These are phyloP conservation scores for Myriosclerotinia scirpicola DNA, from an alignment of 2,329 filamentous ascomycete genomes.

Conservation along the genomic window DNA sequence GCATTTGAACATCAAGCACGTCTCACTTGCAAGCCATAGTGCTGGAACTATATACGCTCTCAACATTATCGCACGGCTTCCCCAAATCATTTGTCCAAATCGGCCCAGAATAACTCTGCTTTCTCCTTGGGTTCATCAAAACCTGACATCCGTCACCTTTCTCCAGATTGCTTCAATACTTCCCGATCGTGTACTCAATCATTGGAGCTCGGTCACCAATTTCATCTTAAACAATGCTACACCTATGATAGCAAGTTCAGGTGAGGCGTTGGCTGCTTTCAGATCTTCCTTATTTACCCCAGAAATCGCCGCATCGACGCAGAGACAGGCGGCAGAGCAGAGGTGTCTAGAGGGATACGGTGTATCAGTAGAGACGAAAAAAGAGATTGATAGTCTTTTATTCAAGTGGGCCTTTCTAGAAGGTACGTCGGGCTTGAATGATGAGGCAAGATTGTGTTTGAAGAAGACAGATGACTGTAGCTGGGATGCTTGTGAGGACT, in stretches of 20 bases:
- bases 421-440: slow-evolving; percentile 35
- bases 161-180: slow-evolving; percentile 29
- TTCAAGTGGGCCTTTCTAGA: slow-evolving; percentile 34
- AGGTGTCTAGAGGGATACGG: slow-evolving; percentile 30
- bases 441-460: slow-evolving; percentile 38
- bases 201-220: slow-evolving; percentile 37
- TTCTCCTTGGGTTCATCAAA: slow-evolving; percentile 45
- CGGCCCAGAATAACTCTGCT: slow-evolving; percentile 29
- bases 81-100: slow-evolving; percentile 39
- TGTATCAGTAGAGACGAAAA: slow-evolving; percentile 24
- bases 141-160: slow-evolving; percentile 26
- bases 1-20: slow-evolving; percentile 41
- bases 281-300: slow-evolving; percentile 23
- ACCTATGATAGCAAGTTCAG: slow-evolving; percentile 34
- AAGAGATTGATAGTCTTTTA: slow-evolving; percentile 26
- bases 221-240: slow-evolving; percentile 41
- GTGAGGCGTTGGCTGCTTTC: slow-evolving; percentile 23
- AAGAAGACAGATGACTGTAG: slow-evolving; percentile 28
- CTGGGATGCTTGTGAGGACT: slow-evolving; percentile 33
- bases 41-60: slow-evolving; percentile 47
- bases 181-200: slow-evolving; percentile 37
- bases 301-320: slow-evolving; percentile 1
- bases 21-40: slow-evolving; percentile 45
- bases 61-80: slow-evolving; percentile 43
- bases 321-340: slow-evolving; percentile 25